Base-by-base conservation (phyloP, 176 grass and related monocot species). In the Musa beccarii region DNA sequence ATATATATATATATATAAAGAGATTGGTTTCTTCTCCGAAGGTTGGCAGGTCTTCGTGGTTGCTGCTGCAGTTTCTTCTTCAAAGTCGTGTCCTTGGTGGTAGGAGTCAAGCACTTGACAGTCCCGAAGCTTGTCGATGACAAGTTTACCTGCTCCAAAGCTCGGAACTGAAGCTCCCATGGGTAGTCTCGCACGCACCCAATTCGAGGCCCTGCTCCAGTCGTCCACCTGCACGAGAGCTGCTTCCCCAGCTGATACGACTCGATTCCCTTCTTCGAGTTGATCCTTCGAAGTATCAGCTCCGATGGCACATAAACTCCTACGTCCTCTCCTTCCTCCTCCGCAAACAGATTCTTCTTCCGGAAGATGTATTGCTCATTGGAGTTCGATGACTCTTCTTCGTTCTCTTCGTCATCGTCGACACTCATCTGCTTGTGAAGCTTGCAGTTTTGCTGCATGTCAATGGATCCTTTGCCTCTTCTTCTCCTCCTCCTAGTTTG, bases 221-320 rank as follows among this genome's bases (percentile, higher is more conserved):
- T 89, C 50, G 84, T 97, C 94, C 94, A 97, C 69, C 83, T 85
- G 74, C 80, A 84, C 20, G 90, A 85, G 17, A 97, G 80, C 66
- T 97, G 94, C 83, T 91, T 90, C 50, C 94, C 90, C 51, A 97
- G 83, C 84, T 97, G 88, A 81, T 91, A 97, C 11, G 90, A 91
- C 25, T 84, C 84, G 72, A 82, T 55, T 12, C 77, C 82, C 78
- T 91, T 91, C 84, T 87, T 97, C 8, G 86, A 93, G 72, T 89
- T 93, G 65, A 97, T 89, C 85, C 94, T 80, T 29, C 69, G 82
- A 53, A 97, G 82, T 79, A 97, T 97, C 87, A 63, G 79, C 62
- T 90, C 94, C 82, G 84, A 73, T 59, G 88, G 68, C 73, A 97
- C 84, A 14, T 34, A 74, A 53, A 17, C 67, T 69, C 82, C 79